These are phyloP conservation scores for Sporisorium exsertum DNA, from an alignment of 1,284 basidiomycete species.

Conservation along the genomic window DNA sequence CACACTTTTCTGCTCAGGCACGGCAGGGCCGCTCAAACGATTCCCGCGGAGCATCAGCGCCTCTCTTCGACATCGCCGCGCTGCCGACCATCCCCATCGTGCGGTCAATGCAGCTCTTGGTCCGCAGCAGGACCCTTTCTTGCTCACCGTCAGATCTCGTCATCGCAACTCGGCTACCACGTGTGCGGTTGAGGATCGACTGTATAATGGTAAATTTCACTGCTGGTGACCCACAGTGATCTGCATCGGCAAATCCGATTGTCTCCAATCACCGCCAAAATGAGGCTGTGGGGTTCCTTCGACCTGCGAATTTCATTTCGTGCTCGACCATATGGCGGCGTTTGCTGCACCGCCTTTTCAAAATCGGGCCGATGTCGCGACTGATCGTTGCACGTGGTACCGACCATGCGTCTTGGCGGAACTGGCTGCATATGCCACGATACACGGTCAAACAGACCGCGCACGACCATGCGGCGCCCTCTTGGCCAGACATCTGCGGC, in stretches of 20 bases:
- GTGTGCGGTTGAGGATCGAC: too few species aligned
- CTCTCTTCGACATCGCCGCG: not conserved
- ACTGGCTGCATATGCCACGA: not conserved
- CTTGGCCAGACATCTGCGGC: not conserved
- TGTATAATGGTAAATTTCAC: too few species aligned
- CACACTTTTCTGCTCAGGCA: not conserved
- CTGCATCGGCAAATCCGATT: too few species aligned
- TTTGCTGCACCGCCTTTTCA: not conserved
- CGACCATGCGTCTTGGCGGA: not conserved
- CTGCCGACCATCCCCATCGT: not conserved
- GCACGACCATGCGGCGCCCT: slow-evolving; percentile 4
- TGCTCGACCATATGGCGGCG: too few species aligned
- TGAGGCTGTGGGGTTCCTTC: too few species aligned
- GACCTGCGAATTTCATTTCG: too few species aligned
- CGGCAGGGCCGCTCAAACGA: too few species aligned
- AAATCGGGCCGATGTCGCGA: too few species aligned
- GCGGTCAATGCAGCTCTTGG: not conserved
- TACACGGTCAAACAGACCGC: not conserved
- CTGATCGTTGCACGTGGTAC: not conserved
- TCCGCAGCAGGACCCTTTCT: not conserved
- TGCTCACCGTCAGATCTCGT: not conserved
- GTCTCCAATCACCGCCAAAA: too few species aligned
- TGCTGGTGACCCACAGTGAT: too few species aligned
- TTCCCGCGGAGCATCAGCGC: too few species aligned
- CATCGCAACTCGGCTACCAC: too few species aligned